Evolutionary conservation across 2,329 filamentous ascomycete species (phyloP).

Genomic region (Trichoderma guizhouense): DNA sequence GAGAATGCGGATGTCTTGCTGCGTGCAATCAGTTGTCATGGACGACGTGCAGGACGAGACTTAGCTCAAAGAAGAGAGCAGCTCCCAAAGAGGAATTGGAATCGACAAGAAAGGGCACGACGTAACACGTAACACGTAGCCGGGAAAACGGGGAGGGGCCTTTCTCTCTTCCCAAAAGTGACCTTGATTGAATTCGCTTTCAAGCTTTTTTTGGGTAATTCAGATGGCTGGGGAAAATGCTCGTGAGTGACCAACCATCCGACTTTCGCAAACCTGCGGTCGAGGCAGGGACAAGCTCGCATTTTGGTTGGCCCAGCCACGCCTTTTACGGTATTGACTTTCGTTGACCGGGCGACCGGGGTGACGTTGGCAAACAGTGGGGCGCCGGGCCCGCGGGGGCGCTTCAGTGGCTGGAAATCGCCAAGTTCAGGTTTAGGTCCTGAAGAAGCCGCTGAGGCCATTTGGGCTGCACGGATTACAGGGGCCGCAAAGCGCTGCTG

Average conservation of each 20-base stretch:
- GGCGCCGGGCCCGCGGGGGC: conserved; percentile 15
- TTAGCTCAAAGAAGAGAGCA: conserved; percentile 17
- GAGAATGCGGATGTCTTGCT: conserved; percentile 14
- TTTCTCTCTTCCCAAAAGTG: background rate
- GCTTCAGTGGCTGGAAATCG: background rate
- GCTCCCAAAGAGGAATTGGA: conserved; percentile 4
- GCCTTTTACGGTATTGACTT: conserved; percentile 31
- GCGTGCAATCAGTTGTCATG: conserved; percentile 16
- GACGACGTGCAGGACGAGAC: conserved; percentile 17
- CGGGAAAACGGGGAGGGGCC: background rate
- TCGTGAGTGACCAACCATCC: conserved; percentile 14
- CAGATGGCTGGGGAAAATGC: conserved; percentile 13
- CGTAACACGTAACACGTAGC: conserved; percentile 1
- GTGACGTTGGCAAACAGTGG: conserved; percentile 20
- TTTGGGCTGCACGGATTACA: background rate
- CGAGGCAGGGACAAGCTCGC: conserved; percentile 11
- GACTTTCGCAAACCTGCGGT: conserved; percentile 18
- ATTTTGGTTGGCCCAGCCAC: conserved; percentile 33
- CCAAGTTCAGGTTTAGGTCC: background rate
- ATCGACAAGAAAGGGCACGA: background rate
- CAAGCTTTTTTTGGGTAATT: background rate
- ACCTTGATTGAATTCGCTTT: background rate
- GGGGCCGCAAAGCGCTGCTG: background rate
- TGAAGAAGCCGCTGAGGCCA: background rate
- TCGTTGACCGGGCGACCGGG: conserved; percentile 28